A percentile compares a stretch with the other conserved stretches of the same genome.
Evolutionary conservation across 176 grass and related monocot genomes (phyloP).

Genomic region (Themeda triandra): DNA sequence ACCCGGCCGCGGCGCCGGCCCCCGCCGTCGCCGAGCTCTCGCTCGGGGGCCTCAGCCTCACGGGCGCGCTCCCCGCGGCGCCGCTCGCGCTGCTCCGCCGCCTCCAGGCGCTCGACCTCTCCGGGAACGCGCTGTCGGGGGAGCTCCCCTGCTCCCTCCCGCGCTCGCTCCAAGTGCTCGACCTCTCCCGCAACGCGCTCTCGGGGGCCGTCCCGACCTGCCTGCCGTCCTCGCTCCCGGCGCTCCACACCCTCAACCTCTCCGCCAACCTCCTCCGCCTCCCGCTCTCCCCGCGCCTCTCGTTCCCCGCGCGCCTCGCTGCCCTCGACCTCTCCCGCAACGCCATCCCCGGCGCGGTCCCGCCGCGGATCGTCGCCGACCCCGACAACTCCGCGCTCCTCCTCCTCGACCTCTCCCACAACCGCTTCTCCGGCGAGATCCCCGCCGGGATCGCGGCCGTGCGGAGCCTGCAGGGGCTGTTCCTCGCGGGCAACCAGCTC

Average conservation of each 20-base stretch:
- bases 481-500: conserved; percentile 70
- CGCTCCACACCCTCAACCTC: conserved; percentile 64
- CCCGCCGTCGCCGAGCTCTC: conserved; percentile 32
- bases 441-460: conserved; percentile 52
- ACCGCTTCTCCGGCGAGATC: conserved; percentile 74
- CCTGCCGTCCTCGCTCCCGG: conserved; percentile 43
- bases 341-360: conserved; percentile 53
- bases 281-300: conserved; percentile 75
- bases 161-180: conserved; percentile 45
- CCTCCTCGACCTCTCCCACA: conserved; percentile 69
- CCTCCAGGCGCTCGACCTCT: conserved; percentile 47
- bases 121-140: conserved; percentile 46
- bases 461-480: conserved; percentile 79
- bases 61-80: conserved; percentile 24
- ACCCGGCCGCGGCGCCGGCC: conserved; percentile 2
- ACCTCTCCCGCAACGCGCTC: conserved; percentile 71
- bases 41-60: conserved; percentile 36
- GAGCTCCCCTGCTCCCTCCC: conserved; percentile 62
- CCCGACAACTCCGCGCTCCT: conserved; percentile 52
- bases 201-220: conserved; percentile 67
- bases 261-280: conserved; percentile 65
- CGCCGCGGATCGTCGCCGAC: conserved; percentile 59
- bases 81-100: conserved; percentile 49
- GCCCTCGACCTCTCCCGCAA: conserved; percentile 78
- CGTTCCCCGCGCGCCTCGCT: conserved; percentile 67